phyloP scores from a whole-genome alignment of 164 flowering plant genomes.

The Stephania cephalantha region DNA sequence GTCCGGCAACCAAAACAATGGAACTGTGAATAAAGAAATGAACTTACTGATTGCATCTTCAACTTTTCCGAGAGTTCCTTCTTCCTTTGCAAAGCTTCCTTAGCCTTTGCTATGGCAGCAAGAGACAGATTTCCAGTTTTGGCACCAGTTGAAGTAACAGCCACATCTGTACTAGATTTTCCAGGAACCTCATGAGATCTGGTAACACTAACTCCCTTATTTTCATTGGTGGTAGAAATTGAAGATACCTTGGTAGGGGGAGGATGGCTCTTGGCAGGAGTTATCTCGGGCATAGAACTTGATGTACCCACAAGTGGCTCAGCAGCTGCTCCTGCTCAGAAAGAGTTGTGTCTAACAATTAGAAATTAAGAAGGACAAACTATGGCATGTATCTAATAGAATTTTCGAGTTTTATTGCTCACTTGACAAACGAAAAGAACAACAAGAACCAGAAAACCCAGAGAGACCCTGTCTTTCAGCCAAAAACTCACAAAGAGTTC shows the following conservation, averaged over 20 bases:
- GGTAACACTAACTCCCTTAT: constrained; percentile 96
- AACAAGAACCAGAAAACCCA: too few species aligned
- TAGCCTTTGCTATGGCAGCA: constrained; percentile 92
- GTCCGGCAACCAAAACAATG: neutral
- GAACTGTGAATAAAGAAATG: neutral
- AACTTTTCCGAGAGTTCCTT: constrained; percentile 80
- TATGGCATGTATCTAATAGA: too few species aligned
- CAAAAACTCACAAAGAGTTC: too few species aligned
- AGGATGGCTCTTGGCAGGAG: constrained; percentile 31
- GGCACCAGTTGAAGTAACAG: constrained; percentile 64
- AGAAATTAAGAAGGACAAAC: neutral
- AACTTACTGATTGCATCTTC: constrained; percentile 71
- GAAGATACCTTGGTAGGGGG: constrained; percentile 90
- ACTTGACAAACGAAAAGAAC: too few species aligned
- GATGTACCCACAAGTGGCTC: constrained; percentile 38
- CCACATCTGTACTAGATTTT: constrained; percentile 99
- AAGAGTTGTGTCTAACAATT: constrained; percentile 8
- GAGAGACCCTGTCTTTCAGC: too few species aligned
- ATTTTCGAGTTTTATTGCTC: too few species aligned
- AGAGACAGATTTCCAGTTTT: constrained; percentile 76
- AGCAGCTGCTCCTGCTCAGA: constrained; percentile 37
- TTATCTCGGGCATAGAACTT: constrained; percentile 31
- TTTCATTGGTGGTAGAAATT: constrained; percentile 93
- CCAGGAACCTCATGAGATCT: constrained; percentile 99
- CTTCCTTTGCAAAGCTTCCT: constrained; percentile 78